These are phyloP conservation scores for Gentiana straminea DNA, from an alignment of 257 asterid species.

Conservation along the genomic window DNA sequence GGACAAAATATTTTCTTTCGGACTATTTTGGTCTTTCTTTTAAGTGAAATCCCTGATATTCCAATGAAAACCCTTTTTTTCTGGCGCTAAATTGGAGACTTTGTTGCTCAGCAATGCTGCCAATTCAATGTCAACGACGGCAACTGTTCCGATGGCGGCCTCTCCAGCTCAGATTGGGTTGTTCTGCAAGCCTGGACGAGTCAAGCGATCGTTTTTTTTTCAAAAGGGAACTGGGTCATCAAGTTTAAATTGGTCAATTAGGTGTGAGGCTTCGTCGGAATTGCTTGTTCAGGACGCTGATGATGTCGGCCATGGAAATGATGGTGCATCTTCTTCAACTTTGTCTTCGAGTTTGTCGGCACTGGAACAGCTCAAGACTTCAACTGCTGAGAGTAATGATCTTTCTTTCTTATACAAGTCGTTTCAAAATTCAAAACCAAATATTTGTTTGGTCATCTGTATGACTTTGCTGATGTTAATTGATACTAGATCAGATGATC, in stretches of 20 bases:
- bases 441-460: too few species aligned
- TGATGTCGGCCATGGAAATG: conserved; percentile 24
- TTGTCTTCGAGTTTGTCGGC: conserved; percentile 77
- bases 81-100: conserved; percentile 71
- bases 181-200: conserved; percentile 32
- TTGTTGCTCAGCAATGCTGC: conserved; percentile 40
- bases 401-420: not conserved
- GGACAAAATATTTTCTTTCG: too few species aligned
- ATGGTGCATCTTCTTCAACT: conserved; percentile 42
- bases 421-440: too few species aligned
- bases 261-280: conserved; percentile 48
- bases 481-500: too few species aligned
- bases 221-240: conserved; percentile 7
- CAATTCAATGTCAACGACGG: conserved; percentile 25
- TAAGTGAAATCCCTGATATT: too few species aligned
- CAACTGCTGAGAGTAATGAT: conserved; percentile 69
- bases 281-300: conserved; percentile 26
- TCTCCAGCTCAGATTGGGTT: conserved; percentile 35
- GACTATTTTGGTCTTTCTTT: too few species aligned
- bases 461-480: too few species aligned
- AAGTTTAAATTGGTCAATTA: conserved; percentile 16
- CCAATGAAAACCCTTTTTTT: conserved; percentile 24
- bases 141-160: conserved; percentile 15
- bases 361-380: conserved; percentile 71
- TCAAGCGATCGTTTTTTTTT: conserved; percentile 18